Percentiles rank a stretch among this genome's conserved stretches.
Evolutionary conservation across 495 filamentous ascomycete species (phyloP).

Genomic region (Penicillium crystallinum): DNA sequence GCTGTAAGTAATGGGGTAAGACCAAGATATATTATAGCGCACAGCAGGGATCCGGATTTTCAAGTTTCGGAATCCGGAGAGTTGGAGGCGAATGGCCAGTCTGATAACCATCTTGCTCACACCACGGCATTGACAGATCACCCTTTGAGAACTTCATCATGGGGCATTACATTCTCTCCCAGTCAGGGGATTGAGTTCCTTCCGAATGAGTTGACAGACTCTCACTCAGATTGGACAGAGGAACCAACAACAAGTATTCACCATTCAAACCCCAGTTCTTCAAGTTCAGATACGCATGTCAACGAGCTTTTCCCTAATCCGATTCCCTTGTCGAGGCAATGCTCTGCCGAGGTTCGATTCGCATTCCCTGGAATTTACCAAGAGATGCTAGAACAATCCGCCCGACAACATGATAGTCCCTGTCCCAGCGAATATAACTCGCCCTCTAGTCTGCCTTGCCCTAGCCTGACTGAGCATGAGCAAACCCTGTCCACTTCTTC

Average conservation of each 20-base stretch:
- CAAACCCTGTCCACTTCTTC: neutral
- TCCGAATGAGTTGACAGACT: neutral
- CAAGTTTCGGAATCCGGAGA: neutral
- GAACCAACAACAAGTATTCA: neutral
- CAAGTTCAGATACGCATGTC: neutral
- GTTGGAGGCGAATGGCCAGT: neutral
- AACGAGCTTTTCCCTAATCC: neutral
- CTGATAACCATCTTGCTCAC: neutral
- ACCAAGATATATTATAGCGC: neutral
- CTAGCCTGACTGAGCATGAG: neutral
- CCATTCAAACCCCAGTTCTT: neutral
- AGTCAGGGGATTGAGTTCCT: neutral
- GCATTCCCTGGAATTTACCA: conserved; percentile 23
- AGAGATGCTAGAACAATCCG: conserved; percentile 18
- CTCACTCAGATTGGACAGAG: neutral
- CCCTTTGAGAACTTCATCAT: neutral
- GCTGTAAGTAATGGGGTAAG: neutral
- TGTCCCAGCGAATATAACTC: neutral
- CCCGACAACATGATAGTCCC: neutral
- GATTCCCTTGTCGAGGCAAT: neutral
- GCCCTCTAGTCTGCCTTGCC: neutral
- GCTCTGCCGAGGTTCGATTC: conserved; percentile 13
- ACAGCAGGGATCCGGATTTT: neutral
- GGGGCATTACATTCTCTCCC: neutral
- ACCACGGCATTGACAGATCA: neutral